A percentile compares a stretch with the other conserved stretches of the same genome.
Evolutionary conservation across 2,329 filamentous ascomycete species (phyloP).

Genomic region (Biscogniauxia mediterranea): DNA sequence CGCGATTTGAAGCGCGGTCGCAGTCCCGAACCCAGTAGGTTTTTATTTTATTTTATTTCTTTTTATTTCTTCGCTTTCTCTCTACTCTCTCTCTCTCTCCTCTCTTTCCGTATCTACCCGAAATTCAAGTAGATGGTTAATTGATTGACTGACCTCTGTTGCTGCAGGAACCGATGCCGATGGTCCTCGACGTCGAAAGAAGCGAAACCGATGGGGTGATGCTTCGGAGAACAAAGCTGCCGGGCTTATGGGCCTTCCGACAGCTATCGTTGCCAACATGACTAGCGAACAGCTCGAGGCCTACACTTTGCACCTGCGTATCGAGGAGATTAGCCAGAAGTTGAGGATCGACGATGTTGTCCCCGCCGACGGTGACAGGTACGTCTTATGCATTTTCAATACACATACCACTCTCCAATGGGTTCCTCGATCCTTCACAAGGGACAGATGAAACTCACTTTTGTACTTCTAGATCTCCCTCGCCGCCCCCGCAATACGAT

Average conservation of each 20-base stretch:
- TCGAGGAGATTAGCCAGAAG: slow-evolving; percentile 99
- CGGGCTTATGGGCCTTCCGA: slow-evolving; percentile 94
- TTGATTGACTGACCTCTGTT: slow-evolving; percentile 20
- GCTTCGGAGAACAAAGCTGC: slow-evolving; percentile 97
- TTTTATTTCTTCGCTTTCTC: no score
- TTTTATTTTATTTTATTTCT: no score
- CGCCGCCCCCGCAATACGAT: slow-evolving; percentile 94
- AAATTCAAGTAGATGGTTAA: slow-evolving; percentile 8
- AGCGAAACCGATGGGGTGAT: slow-evolving; percentile 98
- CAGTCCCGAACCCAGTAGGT: slow-evolving; percentile 78
- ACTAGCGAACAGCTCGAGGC: slow-evolving; percentile 97
- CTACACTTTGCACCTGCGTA: slow-evolving; percentile 92
- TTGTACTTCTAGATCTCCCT: slow-evolving; percentile 71
- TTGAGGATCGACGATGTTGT: slow-evolving; percentile 98
- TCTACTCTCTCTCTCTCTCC: not conserved
- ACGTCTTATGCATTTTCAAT: slow-evolving; percentile 35
- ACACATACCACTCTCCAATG: not conserved
- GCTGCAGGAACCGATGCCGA: slow-evolving; percentile 57
- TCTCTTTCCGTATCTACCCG: not conserved
- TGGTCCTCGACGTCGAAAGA: slow-evolving; percentile 87
- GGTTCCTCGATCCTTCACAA: slow-evolving; percentile 1
- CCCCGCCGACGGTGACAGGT: slow-evolving; percentile 94
- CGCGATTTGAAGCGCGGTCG: slow-evolving; percentile 79
- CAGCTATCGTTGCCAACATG: slow-evolving; percentile 96
- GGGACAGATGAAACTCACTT: slow-evolving; percentile 4